Base-by-base conservation (phyloP, 1,284 basidiomycete genomes). In the Ustilago esculenta region DNA sequence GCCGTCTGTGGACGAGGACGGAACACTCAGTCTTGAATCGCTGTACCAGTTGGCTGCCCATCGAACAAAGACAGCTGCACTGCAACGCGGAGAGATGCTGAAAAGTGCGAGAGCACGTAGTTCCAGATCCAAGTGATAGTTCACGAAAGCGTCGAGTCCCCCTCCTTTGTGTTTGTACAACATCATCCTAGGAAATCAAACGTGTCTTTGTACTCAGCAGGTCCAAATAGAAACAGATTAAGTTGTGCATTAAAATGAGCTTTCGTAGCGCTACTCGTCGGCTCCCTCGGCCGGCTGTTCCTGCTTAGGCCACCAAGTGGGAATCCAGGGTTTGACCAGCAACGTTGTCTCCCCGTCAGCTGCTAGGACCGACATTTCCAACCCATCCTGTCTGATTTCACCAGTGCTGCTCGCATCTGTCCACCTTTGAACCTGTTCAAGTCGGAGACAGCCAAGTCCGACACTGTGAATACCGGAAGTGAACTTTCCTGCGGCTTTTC, bases 401-500 rank as follows among this genome's bases (percentile, higher is more conserved):
- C 20, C 34, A 5, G 6, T 23, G 34, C 18, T 24, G 14, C 29
- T 37, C 12, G 52, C 37, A 29, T 59, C 51, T 24, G 41, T 24
- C 69, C 63, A 63, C 21, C 76, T 50, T 4, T 57, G 47, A 1
- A 77, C 76, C 33, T 79, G 77, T 43, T 79, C 77, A 20, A 81
- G 37, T 4, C 79, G 41, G 3, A 81, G 45, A 12, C 73, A 67
- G 0, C 51, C 79, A 5, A 81, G 45, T 0, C 74, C 79, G n/a
- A 78, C 34, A 46, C 78, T 79, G 48, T 77, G 55, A 9, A 81
- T 55, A 1, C 72, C 72, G 2, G 46, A 36, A 9, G 73, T 57
- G 41, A 76, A 73, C 32, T 76, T 78, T 17, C 79, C 79, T 0
- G 79, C 77, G 12, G 79, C 76, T 37, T 66, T 64, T 12, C 60